These are phyloP conservation scores for Penicillium sp. DNA, from an alignment of 2,329 filamentous ascomycete genomes.

Conservation along the genomic window DNA sequence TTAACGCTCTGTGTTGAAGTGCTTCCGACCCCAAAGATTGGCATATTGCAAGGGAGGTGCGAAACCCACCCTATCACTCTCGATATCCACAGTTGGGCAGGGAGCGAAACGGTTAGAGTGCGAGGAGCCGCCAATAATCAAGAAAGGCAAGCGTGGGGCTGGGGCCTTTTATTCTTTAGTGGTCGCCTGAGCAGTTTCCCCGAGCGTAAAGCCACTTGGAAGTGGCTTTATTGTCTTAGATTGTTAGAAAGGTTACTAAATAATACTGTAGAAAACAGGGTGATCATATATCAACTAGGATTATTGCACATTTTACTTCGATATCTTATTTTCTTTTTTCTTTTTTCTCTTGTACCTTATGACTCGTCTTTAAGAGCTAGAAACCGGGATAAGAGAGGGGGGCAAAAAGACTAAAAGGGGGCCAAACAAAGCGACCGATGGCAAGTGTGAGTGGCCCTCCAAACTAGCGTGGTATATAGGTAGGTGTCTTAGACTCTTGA, in stretches of 20 bases:
- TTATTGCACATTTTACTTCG: background rate
- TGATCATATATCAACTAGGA: background rate
- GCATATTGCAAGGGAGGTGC: background rate
- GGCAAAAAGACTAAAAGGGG: background rate
- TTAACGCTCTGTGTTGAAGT: too few relatives aligned
- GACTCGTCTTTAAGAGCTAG: background rate
- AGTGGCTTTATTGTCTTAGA: background rate
- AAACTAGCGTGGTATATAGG: background rate
- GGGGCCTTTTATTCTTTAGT: background rate
- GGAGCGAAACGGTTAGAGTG: background rate
- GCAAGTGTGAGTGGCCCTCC: too few relatives aligned
- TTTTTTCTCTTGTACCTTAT: background rate
- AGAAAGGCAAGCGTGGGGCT: background rate
- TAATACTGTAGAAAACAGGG: too few relatives aligned
- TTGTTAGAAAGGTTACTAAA: background rate
- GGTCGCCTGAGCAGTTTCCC: conserved; percentile 4
- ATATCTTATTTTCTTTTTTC: background rate
- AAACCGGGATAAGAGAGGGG: background rate
- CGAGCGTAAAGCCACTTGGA: too few relatives aligned
- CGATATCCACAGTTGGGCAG: background rate
- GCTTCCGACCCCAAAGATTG: background rate
- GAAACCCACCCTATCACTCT: background rate
- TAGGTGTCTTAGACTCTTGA: background rate
- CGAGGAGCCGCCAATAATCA: background rate
- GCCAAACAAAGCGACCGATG: background rate